Base-by-base conservation (phyloP, 495 filamentous ascomycete species). In the Hypoxylon trugodes region DNA sequence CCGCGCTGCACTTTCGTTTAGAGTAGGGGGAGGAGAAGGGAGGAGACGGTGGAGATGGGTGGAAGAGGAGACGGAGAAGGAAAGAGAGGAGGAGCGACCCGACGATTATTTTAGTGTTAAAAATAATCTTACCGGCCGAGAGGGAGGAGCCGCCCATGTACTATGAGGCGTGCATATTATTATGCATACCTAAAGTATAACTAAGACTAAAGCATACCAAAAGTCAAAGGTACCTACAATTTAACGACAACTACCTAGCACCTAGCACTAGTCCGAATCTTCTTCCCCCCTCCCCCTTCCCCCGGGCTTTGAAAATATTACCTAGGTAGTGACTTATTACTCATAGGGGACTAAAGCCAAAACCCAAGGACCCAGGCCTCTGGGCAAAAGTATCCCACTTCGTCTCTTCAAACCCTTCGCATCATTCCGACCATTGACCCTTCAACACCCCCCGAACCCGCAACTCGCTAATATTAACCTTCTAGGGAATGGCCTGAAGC, bases 401-500 rank as follows among this genome's bases (percentile, higher is more conserved):
- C 36, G n/a, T 53, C 37, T 46, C 46, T 40, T 41, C 61, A n/a
- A 47, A 7, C 45, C n/a, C n/a, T n/a, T n/a, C n/a, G n/a, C n/a
- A n/a, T n/a, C n/a, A n/a, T n/a, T n/a, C n/a, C n/a, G n/a, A n/a
- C n/a, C n/a, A n/a, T n/a, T n/a, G 15, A 55, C 42, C 42, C 42
- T 54, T 55, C 55, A 8, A 37, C 18, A 26, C 22, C 37, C 45
- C 64, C 64, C 50, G 59, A 61, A 54, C 47, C 48, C 59, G 53
- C 58, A 49, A 38, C 28, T 67, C 64, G 64, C 64, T 67, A 67
- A 67, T 56, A 38, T 59, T 54, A 35, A 61, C 64, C 58, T 50
- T 41, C 16, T 62, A 67, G 58, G 63, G 64, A 62, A 67, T 59
- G 64, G 64, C 52, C 58, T 59, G 58, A 67, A 56, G 46, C 64